phyloP scores from a whole-genome alignment of 805 yeast species.

The Candida endomychidarum region DNA sequence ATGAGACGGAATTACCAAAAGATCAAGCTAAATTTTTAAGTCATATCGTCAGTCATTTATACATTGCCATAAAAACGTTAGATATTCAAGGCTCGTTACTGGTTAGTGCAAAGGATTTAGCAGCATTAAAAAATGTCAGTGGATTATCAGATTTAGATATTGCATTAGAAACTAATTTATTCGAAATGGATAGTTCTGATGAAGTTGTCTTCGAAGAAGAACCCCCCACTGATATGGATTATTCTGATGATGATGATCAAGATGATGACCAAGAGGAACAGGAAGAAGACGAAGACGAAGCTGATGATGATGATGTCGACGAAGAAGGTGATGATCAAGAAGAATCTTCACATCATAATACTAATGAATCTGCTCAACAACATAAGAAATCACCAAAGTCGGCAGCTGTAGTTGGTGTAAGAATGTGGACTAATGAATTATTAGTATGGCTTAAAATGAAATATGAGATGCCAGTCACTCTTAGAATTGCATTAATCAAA shows the following conservation, averaged over 20 bases:
- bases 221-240: conserved; percentile 4
- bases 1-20: conserved; percentile 61
- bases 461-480: conserved; percentile 69
- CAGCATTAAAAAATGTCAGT: conserved; percentile 34
- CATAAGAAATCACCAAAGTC: conserved; percentile 64
- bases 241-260: conserved; percentile 20
- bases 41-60: conserved; percentile 77
- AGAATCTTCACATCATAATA: conserved; percentile 36
- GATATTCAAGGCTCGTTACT: conserved; percentile 72
- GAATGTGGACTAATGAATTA: conserved; percentile 87
- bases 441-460: conserved; percentile 76
- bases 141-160: conserved; percentile 42
- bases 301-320: conserved; percentile 21
- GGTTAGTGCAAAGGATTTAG: conserved; percentile 67
- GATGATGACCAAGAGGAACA: conserved; percentile 15
- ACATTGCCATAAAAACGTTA: conserved; percentile 70
- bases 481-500: conserved; percentile 59
- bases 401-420: conserved; percentile 70
- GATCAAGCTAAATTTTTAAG: conserved; percentile 74
- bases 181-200: conserved; percentile 25
- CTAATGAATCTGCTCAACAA: conserved; percentile 42
- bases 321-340: conserved; percentile 43
- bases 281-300: conserved; percentile 21
- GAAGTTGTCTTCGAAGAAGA: conserved; percentile 5
- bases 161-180: conserved; percentile 55